Evolutionary conservation across 169 alveolate genomes (phyloP).

Genomic region (Plasmodium fragile): DNA sequence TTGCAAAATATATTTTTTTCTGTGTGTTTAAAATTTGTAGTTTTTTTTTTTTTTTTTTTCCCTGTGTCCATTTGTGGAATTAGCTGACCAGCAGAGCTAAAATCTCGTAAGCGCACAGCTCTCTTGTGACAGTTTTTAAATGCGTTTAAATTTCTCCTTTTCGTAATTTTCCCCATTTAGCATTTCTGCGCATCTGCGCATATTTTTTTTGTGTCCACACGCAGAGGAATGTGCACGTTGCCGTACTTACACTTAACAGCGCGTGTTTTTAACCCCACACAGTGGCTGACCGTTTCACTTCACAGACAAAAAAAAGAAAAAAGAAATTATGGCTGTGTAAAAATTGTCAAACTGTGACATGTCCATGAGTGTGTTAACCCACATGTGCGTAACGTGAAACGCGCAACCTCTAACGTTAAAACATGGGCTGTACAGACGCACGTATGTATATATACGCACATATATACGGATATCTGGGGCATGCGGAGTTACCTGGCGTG

Average conservation of each 20-base stretch:
- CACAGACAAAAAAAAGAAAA: not conserved
- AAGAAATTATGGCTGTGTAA: slow-evolving; percentile 9
- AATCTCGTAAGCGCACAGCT: not conserved
- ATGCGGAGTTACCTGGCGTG: not conserved
- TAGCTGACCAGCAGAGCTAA: not conserved
- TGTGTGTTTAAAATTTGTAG: not conserved
- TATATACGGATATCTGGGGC: not conserved
- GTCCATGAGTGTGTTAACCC: not conserved
- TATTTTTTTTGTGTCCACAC: not conserved
- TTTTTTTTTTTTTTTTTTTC: not conserved
- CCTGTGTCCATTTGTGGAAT: not conserved
- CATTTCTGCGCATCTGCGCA: not conserved
- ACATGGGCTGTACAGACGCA: not conserved
- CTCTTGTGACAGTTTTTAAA: not conserved
- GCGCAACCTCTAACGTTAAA: not conserved
- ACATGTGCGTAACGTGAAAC: not conserved
- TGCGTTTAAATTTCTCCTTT: slow-evolving; percentile 1
- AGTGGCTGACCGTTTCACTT: not conserved
- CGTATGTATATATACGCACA: not conserved
- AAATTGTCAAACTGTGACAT: not conserved
- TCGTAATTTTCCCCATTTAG: not conserved
- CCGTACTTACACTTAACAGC: not conserved
- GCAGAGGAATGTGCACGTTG: not conserved
- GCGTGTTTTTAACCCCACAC: not conserved
- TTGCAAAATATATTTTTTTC: not conserved